These are phyloP conservation scores for Saccharomycopsis sp. DNA, from an alignment of 805 yeast genomes.

Conservation along the genomic window DNA sequence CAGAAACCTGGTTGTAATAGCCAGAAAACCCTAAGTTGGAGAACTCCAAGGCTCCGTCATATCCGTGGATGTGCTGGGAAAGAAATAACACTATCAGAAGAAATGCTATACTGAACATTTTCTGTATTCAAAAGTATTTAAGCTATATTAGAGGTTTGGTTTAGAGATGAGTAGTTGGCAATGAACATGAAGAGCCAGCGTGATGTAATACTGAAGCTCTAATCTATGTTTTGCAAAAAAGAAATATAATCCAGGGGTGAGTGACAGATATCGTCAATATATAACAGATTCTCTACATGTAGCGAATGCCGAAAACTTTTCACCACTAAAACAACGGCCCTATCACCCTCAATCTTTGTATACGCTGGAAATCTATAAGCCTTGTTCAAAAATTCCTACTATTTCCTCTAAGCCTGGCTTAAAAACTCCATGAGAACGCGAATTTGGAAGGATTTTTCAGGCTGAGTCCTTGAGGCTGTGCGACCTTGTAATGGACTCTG, in stretches of 20 bases:
- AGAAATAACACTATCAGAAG: background rate
- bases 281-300: background rate
- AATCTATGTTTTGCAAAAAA: background rate
- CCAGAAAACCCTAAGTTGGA: constrained; percentile 52
- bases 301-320: background rate
- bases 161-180: too few species aligned
- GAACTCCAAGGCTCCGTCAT: constrained; percentile 36
- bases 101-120: background rate
- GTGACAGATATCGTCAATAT: background rate
- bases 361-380: background rate
- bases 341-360: background rate
- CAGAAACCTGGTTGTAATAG: constrained; percentile 40
- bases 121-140: background rate
- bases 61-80: background rate
- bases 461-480: background rate
- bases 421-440: background rate
- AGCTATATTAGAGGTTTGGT: too few species aligned
- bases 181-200: too few species aligned
- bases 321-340: background rate
- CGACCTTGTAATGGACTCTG: background rate
- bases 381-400: background rate
- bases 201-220: background rate
- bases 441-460: background rate
- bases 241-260: background rate
- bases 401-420: background rate